Percentiles rank a stretch among this genome's conserved stretches.
phyloP scores from a whole-genome alignment of 306 rosid genomes.

The Quercus agrifolia region DNA sequence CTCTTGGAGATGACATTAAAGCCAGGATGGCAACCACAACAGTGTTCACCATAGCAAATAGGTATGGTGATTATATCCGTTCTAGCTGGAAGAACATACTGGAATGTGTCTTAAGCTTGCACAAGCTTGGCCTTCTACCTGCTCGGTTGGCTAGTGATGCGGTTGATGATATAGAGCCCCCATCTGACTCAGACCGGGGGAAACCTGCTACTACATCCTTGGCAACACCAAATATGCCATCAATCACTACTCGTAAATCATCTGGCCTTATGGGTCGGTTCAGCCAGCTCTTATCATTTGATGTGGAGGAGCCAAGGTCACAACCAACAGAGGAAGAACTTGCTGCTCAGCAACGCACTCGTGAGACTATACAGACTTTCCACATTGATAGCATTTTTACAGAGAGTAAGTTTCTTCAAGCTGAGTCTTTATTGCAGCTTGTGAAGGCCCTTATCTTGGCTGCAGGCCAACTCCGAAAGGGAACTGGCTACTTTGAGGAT shows the following conservation, averaged over 20 bases:
- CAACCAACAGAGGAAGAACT: slow-evolving; percentile 98
- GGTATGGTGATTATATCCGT: slow-evolving; percentile 91
- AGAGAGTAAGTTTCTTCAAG: slow-evolving; percentile 93
- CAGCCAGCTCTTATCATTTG: slow-evolving; percentile 95
- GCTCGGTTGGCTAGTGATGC: slow-evolving; percentile 97
- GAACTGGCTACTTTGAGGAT: slow-evolving; percentile 75
- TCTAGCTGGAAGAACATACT: slow-evolving; percentile 97
- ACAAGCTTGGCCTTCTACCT: slow-evolving; percentile 95
- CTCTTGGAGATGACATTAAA: slow-evolving; percentile 91
- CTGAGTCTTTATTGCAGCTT: slow-evolving; percentile 92
- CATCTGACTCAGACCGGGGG: slow-evolving; percentile 69
- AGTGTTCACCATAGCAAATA: slow-evolving; percentile 90
- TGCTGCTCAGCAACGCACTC: slow-evolving; percentile 94
- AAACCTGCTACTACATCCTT: slow-evolving; percentile 71
- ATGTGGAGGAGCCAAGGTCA: slow-evolving; percentile 91
- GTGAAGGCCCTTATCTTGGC: slow-evolving; percentile 92
- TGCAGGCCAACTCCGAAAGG: slow-evolving; percentile 85
- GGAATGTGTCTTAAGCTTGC: slow-evolving; percentile 87
- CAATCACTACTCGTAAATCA: slow-evolving; percentile 84
- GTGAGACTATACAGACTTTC: slow-evolving; percentile 83
- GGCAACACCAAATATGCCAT: slow-evolving; percentile 67
- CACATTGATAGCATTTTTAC: slow-evolving; percentile 92
- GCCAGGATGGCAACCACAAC: slow-evolving; percentile 95
- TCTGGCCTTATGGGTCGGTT: slow-evolving; percentile 98
- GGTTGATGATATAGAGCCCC: slow-evolving; percentile 76